phyloP scores from a whole-genome alignment of 192 early-diverging fungal genomes.

The Coemansia sp. region DNA sequence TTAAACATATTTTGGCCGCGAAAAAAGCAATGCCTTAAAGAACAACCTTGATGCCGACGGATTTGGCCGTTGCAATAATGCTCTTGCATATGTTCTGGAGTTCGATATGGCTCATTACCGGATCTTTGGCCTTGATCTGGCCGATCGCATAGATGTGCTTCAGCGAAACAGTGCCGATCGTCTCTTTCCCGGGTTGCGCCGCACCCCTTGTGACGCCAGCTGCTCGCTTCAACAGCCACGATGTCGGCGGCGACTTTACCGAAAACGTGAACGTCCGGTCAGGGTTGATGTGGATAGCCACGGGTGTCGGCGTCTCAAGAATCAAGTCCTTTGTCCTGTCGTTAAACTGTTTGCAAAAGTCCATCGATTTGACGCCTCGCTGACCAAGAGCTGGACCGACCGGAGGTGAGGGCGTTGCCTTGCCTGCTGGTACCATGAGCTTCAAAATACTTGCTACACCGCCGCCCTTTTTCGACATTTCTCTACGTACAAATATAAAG shows the following conservation, averaged over 20 bases:
- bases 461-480: constrained; percentile 53
- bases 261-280: constrained; percentile 91
- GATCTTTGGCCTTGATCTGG: constrained; percentile 83
- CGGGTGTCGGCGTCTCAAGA: constrained; percentile 79
- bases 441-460: constrained; percentile 58
- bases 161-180: constrained; percentile 77
- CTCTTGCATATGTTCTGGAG: constrained; percentile 70
- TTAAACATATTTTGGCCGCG: background rate
- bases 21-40: background rate
- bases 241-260: constrained; percentile 82
- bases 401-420: constrained; percentile 91
- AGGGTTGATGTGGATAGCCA: constrained; percentile 81
- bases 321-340: constrained; percentile 87
- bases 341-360: constrained; percentile 98
- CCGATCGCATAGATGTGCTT: constrained; percentile 97
- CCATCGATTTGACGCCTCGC: constrained; percentile 95
- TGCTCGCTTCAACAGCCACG: constrained; percentile 83
- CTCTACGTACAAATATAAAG: background rate
- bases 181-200: constrained; percentile 71
- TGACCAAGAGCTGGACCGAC: constrained; percentile 95
- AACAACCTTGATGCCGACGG: constrained; percentile 86
- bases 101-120: constrained; percentile 67
- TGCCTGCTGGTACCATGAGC: constrained; percentile 84
- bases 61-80: constrained; percentile 74
- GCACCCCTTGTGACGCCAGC: constrained; percentile 88